Base-by-base conservation (phyloP, 768 basidiomycete genomes). In the Sistotremastrum suecicum region DNA sequence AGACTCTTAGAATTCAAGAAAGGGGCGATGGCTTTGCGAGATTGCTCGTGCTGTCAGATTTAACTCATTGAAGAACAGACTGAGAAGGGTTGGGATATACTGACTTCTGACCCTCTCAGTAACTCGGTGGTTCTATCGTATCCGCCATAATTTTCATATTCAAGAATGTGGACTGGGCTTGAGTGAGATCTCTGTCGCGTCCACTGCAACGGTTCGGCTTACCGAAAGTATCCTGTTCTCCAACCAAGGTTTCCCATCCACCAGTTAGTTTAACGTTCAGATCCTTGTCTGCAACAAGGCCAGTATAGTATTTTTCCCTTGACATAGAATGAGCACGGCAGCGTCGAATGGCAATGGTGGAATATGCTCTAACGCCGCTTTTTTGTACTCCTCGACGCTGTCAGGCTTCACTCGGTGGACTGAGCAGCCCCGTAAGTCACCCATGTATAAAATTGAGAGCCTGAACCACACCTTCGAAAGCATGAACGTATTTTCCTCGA, bases 141-240 rank as follows among this genome's bases (percentile, higher is more conserved):
- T 7, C 91, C 91, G 33, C 72, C 76, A 61, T 90, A 87, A 50
- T 92, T 91, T 65, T 95, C 89, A 59, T 94, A 94, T 64, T 97
- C 94, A 31, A 95, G 68, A 52, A 94, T 88, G 53, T 79, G 78
- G 29, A 71, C 72, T 74, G 44, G 5, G 34, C 20, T 37, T 32
- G 34, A 44, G 31, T 37, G 2, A 51, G 43, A 5, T 12, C 7
- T 38, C 11, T 3, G 36, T 37, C 32, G 12, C 30, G 50, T 20
- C 34, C 44, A 4, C 31, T 29, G 34, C n/a, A 43, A 33, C 55
- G 73, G 66, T 49, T 69, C 52, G n/a, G 53, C 69, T 49, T 42
- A 77, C 78, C 69, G 59, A 89, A 94, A 2, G 76, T 80, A 56
- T 97, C 95, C 49, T 91, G 83, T 48, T 88, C 79, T 37, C 95